A percentile compares a stretch with the other conserved stretches of the same genome.
phyloP scores from a whole-genome alignment of 2,329 filamentous ascomycete genomes.

The Periconia digitata region DNA sequence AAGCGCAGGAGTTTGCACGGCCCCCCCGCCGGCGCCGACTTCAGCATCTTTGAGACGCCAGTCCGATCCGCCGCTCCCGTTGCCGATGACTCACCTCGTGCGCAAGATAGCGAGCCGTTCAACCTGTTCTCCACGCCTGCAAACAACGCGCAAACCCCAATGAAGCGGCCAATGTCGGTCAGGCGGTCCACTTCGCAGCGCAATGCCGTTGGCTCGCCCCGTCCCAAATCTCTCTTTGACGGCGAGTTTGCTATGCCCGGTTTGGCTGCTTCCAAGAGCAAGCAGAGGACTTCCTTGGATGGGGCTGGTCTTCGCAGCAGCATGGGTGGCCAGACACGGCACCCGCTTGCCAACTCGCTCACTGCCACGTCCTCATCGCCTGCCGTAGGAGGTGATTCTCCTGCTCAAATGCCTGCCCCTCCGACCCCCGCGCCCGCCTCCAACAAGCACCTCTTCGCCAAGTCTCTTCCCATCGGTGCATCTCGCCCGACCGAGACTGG shows the following conservation, averaged over 20 bases:
- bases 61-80: constrained; percentile 12
- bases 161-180: constrained; percentile 65
- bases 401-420: constrained; percentile 45
- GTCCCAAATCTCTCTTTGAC: constrained; percentile 43
- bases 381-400: constrained; percentile 65
- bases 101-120: constrained; percentile 25
- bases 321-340: constrained; percentile 50
- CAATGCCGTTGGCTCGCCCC: constrained; percentile 53
- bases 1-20: constrained; percentile 89
- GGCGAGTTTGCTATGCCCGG: constrained; percentile 57
- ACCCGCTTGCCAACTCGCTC: constrained; percentile 83
- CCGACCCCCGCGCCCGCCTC: constrained; percentile 23
- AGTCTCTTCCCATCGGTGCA: constrained; percentile 71
- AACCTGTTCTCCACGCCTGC: constrained; percentile 35
- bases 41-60: constrained; percentile 72
- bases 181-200: constrained; percentile 86
- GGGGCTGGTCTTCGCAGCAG: constrained; percentile 67
- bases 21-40: constrained; percentile 62
- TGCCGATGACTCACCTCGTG: constrained; percentile 25
- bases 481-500: constrained; percentile 53
- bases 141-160: constrained; percentile 11
- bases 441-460: constrained; percentile 59
- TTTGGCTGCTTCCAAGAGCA: constrained; percentile 56
- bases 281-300: constrained; percentile 77
- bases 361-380: constrained; percentile 85